Evolutionary conservation across 768 basidiomycete genomes (phyloP).

Genomic region (Cystofilobasidium macerans): DNA sequence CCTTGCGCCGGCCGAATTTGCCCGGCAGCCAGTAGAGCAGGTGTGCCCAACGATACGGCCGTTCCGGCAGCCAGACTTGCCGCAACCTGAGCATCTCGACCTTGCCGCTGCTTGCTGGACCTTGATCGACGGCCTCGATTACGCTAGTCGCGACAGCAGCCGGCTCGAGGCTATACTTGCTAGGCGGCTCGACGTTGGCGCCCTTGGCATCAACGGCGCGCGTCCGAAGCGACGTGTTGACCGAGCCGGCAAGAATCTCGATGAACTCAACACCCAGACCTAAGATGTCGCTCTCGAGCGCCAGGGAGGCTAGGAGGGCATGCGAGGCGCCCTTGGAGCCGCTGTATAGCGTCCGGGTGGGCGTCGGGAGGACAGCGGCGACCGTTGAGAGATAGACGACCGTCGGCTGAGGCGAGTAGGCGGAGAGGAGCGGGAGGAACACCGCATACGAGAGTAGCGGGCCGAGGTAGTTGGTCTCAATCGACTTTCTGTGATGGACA

Average conservation of each 20-base stretch:
- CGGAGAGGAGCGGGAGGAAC: conserved; percentile 55
- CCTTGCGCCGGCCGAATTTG: conserved; percentile 43
- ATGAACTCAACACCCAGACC: conserved; percentile 53
- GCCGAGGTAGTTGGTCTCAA: conserved; percentile 21
- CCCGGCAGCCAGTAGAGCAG: conserved; percentile 50
- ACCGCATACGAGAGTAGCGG: conserved; percentile 17
- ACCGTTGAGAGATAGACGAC: conserved; percentile 68
- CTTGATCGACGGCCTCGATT: conserved; percentile 50
- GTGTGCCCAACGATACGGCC: conserved; percentile 43
- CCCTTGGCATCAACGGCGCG: conserved; percentile 41
- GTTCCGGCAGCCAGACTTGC: conserved; percentile 48
- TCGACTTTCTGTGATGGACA: background rate
- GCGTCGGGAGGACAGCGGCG: conserved; percentile 69
- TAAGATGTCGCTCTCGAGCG: conserved; percentile 54
- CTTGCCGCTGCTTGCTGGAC: conserved; percentile 41
- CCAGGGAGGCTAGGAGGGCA: conserved; percentile 61
- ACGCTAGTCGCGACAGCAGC: conserved; percentile 53
- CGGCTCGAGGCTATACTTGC: conserved; percentile 42
- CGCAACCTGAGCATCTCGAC: background rate
- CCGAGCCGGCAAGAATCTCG: conserved; percentile 54
- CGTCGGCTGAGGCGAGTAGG: conserved; percentile 56
- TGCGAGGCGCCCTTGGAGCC: conserved; percentile 73
- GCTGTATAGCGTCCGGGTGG: conserved; percentile 71
- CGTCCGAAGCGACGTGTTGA: conserved; percentile 53
- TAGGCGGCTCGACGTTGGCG: background rate